Conservation (phyloP, 1,284 basidiomycete genomes). For the Mycosarcoma maydis region DNA sequence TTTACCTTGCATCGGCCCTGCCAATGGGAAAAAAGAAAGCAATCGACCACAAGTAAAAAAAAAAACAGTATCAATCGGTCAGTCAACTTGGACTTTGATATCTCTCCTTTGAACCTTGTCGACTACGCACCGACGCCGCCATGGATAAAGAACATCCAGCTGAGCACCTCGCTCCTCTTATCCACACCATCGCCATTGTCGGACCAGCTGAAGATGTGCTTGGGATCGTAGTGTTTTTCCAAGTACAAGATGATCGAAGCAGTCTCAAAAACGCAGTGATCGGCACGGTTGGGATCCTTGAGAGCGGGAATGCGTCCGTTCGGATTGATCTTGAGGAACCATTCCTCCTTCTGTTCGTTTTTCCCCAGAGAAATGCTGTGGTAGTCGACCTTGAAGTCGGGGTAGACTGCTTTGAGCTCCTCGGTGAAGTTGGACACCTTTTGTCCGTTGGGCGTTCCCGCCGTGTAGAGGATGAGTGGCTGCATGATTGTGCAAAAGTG, state of each 20-base stretch:
- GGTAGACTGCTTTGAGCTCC: constrained; percentile 50
- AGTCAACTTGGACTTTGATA: too few relatives aligned
- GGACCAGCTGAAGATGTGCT: constrained; percentile 51
- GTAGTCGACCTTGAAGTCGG: constrained; percentile 44
- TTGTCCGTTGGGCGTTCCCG: constrained; percentile 45
- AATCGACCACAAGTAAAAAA: too few relatives aligned
- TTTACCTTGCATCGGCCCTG: constrained; percentile 59
- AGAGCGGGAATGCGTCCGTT: constrained; percentile 61
- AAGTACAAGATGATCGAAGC: constrained; percentile 57
- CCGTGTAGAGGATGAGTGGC: constrained; percentile 53
- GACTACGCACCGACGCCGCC: too few relatives aligned
- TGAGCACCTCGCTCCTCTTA: constrained; percentile 24
- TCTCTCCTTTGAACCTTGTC: too few relatives aligned
- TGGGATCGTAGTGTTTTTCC: constrained; percentile 54
- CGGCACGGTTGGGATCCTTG: constrained; percentile 43
- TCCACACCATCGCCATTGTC: constrained; percentile 41
- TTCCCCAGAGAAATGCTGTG: constrained; percentile 22
- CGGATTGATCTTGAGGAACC: constrained; percentile 59
- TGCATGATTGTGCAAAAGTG: constrained; percentile 22
- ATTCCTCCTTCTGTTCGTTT: constrained; percentile 56
- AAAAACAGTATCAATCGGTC: too few relatives aligned
- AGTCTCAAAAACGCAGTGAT: constrained; percentile 49
- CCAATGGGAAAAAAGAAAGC: too few relatives aligned
- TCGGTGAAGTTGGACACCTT: constrained; percentile 51
- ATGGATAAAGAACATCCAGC: constrained; percentile 51